Evolutionary conservation across 1,139 yeast species (phyloP).

Genomic region (Taphrina flavorubra): DNA sequence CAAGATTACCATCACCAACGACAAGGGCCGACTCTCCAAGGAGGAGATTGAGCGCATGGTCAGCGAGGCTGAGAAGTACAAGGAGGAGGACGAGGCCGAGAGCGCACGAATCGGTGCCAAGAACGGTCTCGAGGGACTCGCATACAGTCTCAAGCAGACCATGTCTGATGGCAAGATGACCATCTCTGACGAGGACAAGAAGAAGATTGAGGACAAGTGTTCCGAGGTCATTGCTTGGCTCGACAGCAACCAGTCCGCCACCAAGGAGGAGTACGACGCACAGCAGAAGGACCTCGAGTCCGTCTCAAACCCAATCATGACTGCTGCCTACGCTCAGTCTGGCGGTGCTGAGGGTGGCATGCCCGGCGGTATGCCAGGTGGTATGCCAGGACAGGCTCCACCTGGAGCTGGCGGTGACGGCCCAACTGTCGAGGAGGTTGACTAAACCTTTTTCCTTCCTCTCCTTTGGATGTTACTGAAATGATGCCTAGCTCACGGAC

Average conservation of each 20-base stretch:
- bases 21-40: slow-evolving; percentile 93
- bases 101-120: slow-evolving; percentile 75
- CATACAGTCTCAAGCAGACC: slow-evolving; percentile 86
- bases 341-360: slow-evolving; percentile 64
- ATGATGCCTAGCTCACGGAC: background rate
- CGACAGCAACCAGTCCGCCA: slow-evolving; percentile 84
- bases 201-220: slow-evolving; percentile 79
- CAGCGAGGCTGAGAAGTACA: slow-evolving; percentile 84
- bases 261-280: slow-evolving; percentile 84
- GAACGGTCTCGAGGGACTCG: slow-evolving; percentile 91
- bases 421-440: slow-evolving; percentile 95
- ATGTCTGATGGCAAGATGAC: slow-evolving; percentile 81
- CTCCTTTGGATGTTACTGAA: background rate
- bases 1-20: slow-evolving; percentile 86
- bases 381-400: slow-evolving; percentile 56
- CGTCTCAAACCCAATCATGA: slow-evolving; percentile 91
- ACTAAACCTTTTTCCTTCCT: slow-evolving; percentile 56
- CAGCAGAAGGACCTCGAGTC: slow-evolving; percentile 93
- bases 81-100: slow-evolving; percentile 84
- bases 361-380: slow-evolving; percentile 74
- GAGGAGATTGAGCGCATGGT: slow-evolving; percentile 96
- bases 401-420: slow-evolving; percentile 57
- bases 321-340: slow-evolving; percentile 74
- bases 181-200: slow-evolving; percentile 67
- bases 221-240: slow-evolving; percentile 86